Evolutionary conservation across 352 stramenopile species (phyloP), one percentile per base, ranked within the genome.

Genomic region (Phytophthora citricola): DNA sequence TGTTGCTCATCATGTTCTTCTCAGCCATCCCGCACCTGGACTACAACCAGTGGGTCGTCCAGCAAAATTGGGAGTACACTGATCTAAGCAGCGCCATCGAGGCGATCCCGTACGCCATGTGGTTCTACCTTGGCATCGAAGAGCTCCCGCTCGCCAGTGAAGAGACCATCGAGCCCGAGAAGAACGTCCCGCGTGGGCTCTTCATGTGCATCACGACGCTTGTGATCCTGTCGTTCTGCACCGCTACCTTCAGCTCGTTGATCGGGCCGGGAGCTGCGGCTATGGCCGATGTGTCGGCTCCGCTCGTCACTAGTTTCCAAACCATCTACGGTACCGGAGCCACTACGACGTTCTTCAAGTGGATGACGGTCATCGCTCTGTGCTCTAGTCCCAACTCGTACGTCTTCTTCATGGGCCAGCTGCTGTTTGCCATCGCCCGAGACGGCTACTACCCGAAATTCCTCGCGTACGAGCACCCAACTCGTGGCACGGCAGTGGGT

Each of bases 361-460:
- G 80, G 78, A 70, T 89, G 52, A 76, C 84, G 39, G 71, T 87
- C 32, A 68, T 86, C 1, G 78, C 76, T 2, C 55, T 89, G 26
- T 77, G 85, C 44, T 81, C 73, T 8, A 85, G 73, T 46, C 80
- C 82, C 50, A 81, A 89, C 53, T 89, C 80, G 64, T 89, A 87
- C 66, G 82, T 89, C 45, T 89, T 85, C 66, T 89, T 81, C 69
- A 89, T 89, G 78, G 78, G 80, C 7, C 76, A 78, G 29, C 49
- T 89, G 47, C 63, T 89, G 11, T 85, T 75, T 59, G 78, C 80
- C 41, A 89, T 89, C 59, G 80, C 80, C 5, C 68, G 78, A 52
- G 80, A 87, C 52, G 80, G 80, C 3, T 89, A 69, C 62, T 79
- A 82, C 58, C 80, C 78, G 7, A 54, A 63, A 31, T 69, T 83